Evolutionary conservation across 257 asterid species (phyloP).

Genomic region (Prunella vulgaris): DNA sequence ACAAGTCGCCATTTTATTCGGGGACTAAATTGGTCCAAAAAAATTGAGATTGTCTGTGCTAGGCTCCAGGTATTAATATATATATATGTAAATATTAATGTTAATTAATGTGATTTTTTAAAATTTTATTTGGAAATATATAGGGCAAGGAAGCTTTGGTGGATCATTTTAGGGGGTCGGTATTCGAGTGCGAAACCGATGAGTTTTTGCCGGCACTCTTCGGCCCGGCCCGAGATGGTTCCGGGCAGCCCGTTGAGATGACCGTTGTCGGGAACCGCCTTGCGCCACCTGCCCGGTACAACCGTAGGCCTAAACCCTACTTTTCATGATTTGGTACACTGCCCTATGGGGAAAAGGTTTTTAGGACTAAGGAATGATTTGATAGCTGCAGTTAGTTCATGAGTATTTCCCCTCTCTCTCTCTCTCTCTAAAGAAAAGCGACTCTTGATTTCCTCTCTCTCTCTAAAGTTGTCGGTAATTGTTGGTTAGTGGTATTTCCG

Average conservation of each 20-base stretch:
- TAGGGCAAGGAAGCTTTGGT: slow-evolving; percentile 60
- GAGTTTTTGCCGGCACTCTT: slow-evolving; percentile 50
- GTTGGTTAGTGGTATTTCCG: not conserved
- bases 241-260: slow-evolving; percentile 29
- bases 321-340: slow-evolving; percentile 13
- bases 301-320: not conserved
- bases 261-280: slow-evolving; percentile 36
- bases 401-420: not conserved
- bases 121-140: not conserved
- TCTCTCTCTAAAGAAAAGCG: not conserved
- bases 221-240: slow-evolving; percentile 56
- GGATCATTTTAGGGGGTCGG: slow-evolving; percentile 25
- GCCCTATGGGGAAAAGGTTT: not conserved
- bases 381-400: not conserved
- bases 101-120: not conserved
- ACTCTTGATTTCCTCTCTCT: not conserved
- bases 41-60: slow-evolving; percentile 39
- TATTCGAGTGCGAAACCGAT: slow-evolving; percentile 43
- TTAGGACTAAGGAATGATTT: not conserved
- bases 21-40: slow-evolving; percentile 23
- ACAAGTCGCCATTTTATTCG: slow-evolving; percentile 20
- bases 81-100: too few relatives aligned
- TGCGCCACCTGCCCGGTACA: not conserved
- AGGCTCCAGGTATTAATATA: slow-evolving; percentile 57
- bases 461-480: not conserved